Percentiles rank a stretch among this genome's conserved stretches.
These are phyloP conservation scores for Talaromyces adpressus DNA, from an alignment of 495 filamentous ascomycete genomes.

Conservation along the genomic window DNA sequence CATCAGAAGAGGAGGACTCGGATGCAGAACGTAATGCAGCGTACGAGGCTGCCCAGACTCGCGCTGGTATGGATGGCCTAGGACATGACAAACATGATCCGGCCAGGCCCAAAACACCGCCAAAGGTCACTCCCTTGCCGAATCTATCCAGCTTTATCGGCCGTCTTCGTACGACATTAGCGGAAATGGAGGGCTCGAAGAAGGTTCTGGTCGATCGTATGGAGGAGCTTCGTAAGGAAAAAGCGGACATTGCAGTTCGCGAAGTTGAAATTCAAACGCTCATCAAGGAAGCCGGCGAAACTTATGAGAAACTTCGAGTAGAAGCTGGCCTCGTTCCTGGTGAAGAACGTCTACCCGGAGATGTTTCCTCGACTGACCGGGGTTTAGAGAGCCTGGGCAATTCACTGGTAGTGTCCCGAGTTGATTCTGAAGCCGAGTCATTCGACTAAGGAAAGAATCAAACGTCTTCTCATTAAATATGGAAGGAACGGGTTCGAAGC, in stretches of 20 bases:
- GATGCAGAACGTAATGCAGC: constrained; percentile 74
- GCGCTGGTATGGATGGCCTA: constrained; percentile 69
- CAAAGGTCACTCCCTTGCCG: constrained; percentile 52
- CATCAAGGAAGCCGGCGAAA: constrained; percentile 74
- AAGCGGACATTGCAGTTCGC: constrained; percentile 59
- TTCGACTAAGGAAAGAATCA: background rate
- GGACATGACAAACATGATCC: constrained; percentile 29
- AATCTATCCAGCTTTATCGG: constrained; percentile 43
- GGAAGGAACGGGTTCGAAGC: background rate
- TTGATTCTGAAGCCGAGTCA: constrained; percentile 17
- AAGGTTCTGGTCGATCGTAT: constrained; percentile 48
- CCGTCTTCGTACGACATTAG: constrained; percentile 43
- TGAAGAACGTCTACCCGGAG: constrained; percentile 18
- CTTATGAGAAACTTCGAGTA: constrained; percentile 56
- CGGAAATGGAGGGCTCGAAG: constrained; percentile 47
- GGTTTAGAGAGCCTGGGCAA: constrained; percentile 37
- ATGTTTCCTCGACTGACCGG: constrained; percentile 26
- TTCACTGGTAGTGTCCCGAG: constrained; percentile 21
- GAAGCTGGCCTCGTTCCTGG: constrained; percentile 41
- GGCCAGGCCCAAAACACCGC: constrained; percentile 44
- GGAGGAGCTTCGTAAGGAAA: constrained; percentile 57
- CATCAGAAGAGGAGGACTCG: constrained; percentile 62
- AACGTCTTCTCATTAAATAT: background rate
- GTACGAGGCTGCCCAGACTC: constrained; percentile 83
- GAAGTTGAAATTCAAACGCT: constrained; percentile 77